Evolutionary conservation across 495 filamentous ascomycete species (phyloP).

Genomic region (Aspergillus avenaceus): DNA sequence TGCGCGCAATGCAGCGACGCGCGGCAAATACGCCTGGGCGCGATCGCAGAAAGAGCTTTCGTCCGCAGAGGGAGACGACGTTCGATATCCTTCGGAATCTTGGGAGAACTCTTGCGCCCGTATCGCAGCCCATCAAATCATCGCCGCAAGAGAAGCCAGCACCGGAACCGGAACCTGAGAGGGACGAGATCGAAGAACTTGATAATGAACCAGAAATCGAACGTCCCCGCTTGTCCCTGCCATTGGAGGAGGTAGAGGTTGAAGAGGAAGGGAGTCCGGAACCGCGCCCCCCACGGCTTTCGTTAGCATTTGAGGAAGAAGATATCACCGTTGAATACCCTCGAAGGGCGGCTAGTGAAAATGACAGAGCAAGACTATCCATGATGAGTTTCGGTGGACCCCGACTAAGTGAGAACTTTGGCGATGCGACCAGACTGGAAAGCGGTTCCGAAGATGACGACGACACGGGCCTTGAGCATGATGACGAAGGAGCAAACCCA

Average conservation of each 20-base stretch:
- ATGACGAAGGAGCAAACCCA: slow-evolving; percentile 28
- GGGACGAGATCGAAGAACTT: slow-evolving; percentile 49
- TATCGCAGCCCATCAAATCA: slow-evolving; percentile 52
- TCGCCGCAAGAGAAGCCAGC: slow-evolving; percentile 45
- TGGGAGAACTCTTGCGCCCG: slow-evolving; percentile 60
- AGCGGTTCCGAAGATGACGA: slow-evolving; percentile 47
- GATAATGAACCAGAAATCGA: slow-evolving; percentile 63
- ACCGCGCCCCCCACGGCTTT: slow-evolving; percentile 56
- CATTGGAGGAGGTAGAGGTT: slow-evolving; percentile 53
- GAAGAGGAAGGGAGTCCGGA: slow-evolving; percentile 53
- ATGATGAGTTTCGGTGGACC: slow-evolving; percentile 53
- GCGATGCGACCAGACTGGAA: slow-evolving; percentile 43
- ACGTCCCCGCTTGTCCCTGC: slow-evolving; percentile 64
- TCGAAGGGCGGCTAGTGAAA: slow-evolving; percentile 55
- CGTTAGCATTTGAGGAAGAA: slow-evolving; percentile 62
- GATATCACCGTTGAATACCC: slow-evolving; percentile 70
- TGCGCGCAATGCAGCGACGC: slow-evolving; percentile 67
- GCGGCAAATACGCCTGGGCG: slow-evolving; percentile 72
- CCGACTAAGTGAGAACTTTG: slow-evolving; percentile 62
- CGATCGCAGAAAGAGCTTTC: slow-evolving; percentile 60
- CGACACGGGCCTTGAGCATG: slow-evolving; percentile 35
- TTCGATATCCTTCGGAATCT: slow-evolving; percentile 66
- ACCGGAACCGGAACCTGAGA: slow-evolving; percentile 22
- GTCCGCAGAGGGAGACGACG: slow-evolving; percentile 70
- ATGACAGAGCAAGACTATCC: slow-evolving; percentile 39